Evolutionary conservation across 164 flowering plant genomes (phyloP).

Genomic region (Stephania yunnanensis): DNA sequence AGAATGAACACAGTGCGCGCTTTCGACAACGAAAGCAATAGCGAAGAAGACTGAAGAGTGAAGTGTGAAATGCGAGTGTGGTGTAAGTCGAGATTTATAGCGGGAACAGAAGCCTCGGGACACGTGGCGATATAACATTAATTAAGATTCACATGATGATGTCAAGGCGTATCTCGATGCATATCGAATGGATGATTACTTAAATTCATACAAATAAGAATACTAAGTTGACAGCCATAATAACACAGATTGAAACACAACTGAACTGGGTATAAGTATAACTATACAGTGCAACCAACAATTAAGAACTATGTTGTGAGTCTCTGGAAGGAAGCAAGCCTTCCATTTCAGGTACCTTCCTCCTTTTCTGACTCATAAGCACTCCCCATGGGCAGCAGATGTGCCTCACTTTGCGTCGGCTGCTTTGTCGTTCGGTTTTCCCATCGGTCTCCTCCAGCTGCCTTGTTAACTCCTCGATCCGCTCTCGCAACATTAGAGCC

Average conservation of each 20-base stretch:
- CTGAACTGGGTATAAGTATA: too few species aligned
- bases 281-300: too few species aligned
- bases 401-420: slow-evolving; percentile 36
- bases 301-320: slow-evolving; percentile 6
- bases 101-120: neutral
- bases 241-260: neutral
- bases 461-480: slow-evolving; percentile 59
- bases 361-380: slow-evolving; percentile 23
- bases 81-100: neutral
- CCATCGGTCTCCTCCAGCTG: slow-evolving; percentile 64
- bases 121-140: neutral
- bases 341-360: slow-evolving; percentile 59
- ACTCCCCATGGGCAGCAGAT: slow-evolving; percentile 77
- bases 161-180: neutral
- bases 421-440: slow-evolving; percentile 24
- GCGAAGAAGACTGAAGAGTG: neutral
- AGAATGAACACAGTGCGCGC: neutral
- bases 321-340: slow-evolving; percentile 34
- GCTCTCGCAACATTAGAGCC: slow-evolving; percentile 36
- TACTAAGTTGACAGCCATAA: too few species aligned
- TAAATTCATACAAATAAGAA: neutral
- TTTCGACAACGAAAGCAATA: neutral
- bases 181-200: neutral
- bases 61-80: neutral
- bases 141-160: neutral